A percentile compares a stretch with the other conserved stretches of the same genome.
phyloP scores from a whole-genome alignment of 169 alveolate species.

The Blepharisma undulans region DNA sequence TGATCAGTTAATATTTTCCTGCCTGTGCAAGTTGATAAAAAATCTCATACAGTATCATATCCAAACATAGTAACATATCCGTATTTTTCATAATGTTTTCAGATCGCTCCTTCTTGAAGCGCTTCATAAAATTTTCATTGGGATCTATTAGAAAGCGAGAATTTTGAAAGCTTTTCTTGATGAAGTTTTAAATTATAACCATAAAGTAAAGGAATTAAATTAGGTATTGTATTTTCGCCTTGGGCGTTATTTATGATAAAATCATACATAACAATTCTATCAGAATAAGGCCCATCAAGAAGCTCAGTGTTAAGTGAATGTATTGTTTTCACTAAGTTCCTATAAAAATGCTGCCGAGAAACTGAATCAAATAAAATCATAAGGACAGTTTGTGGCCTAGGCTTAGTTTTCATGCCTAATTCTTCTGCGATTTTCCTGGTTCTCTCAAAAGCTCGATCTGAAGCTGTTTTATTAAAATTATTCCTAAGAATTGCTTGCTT shows the following conservation, averaged over 20 bases:
- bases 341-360: background rate
- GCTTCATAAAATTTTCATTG: background rate
- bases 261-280: conserved; percentile 31
- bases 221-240: conserved; percentile 36
- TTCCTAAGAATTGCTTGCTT: background rate
- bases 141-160: background rate
- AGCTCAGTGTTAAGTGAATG: background rate
- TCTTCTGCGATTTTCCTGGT: background rate
- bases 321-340: conserved; percentile 1
- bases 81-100: background rate
- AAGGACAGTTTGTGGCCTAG: conserved; percentile 6
- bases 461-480: background rate
- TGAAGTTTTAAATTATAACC: background rate
- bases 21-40: background rate
- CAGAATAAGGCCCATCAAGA: background rate
- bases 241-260: conserved; percentile 24
- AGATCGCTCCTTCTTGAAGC: background rate
- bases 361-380: conserved; percentile 4
- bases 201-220: conserved; percentile 31
- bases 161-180: background rate
- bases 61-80: conserved; percentile 27
- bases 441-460: background rate
- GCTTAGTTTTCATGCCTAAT: background rate
- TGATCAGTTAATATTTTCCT: conserved; percentile 20
- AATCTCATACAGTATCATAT: conserved; percentile 26